Evolutionary conservation across 805 yeast genomes (phyloP), one percentile per base, ranked within the genome.

Genomic region (Candida maesae): DNA sequence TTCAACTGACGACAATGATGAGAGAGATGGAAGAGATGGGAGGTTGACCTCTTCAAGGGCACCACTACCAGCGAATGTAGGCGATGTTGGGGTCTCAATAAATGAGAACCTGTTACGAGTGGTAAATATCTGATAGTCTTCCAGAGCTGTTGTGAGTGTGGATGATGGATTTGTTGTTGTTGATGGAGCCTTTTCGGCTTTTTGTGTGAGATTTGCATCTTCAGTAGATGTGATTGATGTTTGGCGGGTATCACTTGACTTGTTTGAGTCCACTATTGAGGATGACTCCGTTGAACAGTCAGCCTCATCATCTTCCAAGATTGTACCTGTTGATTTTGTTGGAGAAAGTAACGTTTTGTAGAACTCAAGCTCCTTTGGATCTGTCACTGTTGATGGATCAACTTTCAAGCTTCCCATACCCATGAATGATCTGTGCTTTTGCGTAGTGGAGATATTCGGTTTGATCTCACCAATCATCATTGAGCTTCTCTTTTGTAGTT

Each of bases 301-400:
- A 4, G 29, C 38, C 24, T 41, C 41, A 5, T 32, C 42, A 14
- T 39, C 43, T 11, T 39, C 44, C 14, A 17, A 16, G 21, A 36
- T 41, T 4, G 41, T 33, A 15, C 20, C 29, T 4, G 25, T 19
- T 13, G 15, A 28, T 41, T 24, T 33, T 6, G 15, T 12, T 15
- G 33, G n/a, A 2, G 24, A 9, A 17, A 41, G 16, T 2, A 52
- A 29, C 5, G 41, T 33, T 11, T 43, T 33, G 39, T 55, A 53
- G 34, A 55, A 53, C 26, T 53, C 56, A 4, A 49, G 21, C 21
- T 55, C 59, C 24, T 47, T 52, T 11, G 52, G 47, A 26, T 55
- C 59, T 6, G 51, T 41, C 1, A 31, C 31, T 4, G 36, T 17
- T 3, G 45, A 26, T 6, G 41, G 36, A 11, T 46, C 48, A 1